phyloP scores from a whole-genome alignment of 164 flowering plant genomes.

The Stephania cephalantha region DNA sequence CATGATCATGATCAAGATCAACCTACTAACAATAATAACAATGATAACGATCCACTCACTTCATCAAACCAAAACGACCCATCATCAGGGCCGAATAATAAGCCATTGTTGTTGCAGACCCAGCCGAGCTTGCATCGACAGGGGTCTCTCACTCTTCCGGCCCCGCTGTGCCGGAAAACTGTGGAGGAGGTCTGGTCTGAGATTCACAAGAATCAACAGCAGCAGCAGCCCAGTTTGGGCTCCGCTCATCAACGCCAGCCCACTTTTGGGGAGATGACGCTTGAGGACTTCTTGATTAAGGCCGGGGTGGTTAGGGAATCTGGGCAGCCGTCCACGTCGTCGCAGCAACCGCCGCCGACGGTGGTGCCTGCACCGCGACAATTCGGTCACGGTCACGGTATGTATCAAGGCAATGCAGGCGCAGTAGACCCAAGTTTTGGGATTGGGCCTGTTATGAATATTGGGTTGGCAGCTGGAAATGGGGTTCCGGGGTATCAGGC shows the following conservation, averaged over 20 bases:
- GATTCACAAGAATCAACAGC: conserved; percentile 44
- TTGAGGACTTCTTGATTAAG: conserved; percentile 80
- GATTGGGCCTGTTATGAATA: conserved; percentile 25
- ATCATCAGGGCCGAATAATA: not conserved
- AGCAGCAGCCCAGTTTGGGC: conserved; percentile 21
- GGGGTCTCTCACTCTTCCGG: conserved; percentile 66
- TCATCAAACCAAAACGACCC: conserved; percentile 4
- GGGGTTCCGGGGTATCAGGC: conserved; percentile 4
- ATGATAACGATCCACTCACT: no score
- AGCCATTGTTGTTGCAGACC: conserved; percentile 12
- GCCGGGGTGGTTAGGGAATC: conserved; percentile 84
- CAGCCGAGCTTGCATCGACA: conserved; percentile 66
- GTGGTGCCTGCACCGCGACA: conserved; percentile 18
- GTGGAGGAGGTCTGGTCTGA: conserved; percentile 97
- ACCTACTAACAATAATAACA: no score
- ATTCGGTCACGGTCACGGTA: conserved; percentile 9
- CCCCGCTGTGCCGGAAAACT: conserved; percentile 65
- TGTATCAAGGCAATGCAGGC: conserved; percentile 29
- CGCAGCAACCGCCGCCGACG: conserved; percentile 14
- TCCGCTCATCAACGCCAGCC: conserved; percentile 44
- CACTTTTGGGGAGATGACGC: conserved; percentile 93
- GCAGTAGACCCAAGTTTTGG: conserved; percentile 21
- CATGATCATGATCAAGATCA: conserved; percentile 7
- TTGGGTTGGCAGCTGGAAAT: conserved; percentile 15
- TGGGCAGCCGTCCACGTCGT: not conserved